Conservation (phyloP, 352 stramenopile species). For the Phytopythium litorale region DNA sequence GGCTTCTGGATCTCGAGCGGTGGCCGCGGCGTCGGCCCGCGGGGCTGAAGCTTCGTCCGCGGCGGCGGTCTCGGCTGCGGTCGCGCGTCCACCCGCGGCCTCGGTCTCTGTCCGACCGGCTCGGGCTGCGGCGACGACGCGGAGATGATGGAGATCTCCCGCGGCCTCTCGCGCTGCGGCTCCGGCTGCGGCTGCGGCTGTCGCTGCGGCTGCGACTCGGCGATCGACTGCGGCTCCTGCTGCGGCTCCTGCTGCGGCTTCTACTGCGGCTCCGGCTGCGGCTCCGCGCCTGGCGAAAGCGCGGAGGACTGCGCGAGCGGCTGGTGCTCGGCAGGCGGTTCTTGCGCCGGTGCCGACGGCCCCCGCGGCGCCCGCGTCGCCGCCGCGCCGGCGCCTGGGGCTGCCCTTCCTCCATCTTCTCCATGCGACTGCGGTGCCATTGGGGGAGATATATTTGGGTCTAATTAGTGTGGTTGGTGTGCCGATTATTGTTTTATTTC, state of each 20-base stretch:
- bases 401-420: not conserved
- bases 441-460: not conserved
- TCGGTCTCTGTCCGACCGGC: constrained; percentile 4
- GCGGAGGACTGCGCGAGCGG: not conserved
- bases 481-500: not conserved
- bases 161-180: constrained; percentile 10
- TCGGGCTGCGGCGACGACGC: constrained; percentile 5
- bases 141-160: not conserved
- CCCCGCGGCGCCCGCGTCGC: constrained; percentile 11
- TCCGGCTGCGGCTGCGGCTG: constrained; percentile 18
- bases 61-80: constrained; percentile 8
- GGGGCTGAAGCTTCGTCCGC: constrained; percentile 4
- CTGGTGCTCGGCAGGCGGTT: constrained; percentile 3
- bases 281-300: not conserved
- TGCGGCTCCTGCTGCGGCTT: constrained; percentile 15
- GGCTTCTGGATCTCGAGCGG: constrained; percentile 5
- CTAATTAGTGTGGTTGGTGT: not conserved
- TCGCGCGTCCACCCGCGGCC: constrained; percentile 3
- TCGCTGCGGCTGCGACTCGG: constrained; percentile 3
- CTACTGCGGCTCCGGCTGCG: constrained; percentile 10
- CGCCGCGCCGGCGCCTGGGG: constrained; percentile 1
- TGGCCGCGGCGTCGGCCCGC: not conserved
- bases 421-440: not conserved
- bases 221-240: constrained; percentile 6
- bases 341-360: constrained; percentile 8